Percentiles rank a stretch among this genome's conserved stretches.
Conservation (phyloP, 2,329 filamentous ascomycete genomes). For the Paraconiothyrium brasiliense region DNA sequence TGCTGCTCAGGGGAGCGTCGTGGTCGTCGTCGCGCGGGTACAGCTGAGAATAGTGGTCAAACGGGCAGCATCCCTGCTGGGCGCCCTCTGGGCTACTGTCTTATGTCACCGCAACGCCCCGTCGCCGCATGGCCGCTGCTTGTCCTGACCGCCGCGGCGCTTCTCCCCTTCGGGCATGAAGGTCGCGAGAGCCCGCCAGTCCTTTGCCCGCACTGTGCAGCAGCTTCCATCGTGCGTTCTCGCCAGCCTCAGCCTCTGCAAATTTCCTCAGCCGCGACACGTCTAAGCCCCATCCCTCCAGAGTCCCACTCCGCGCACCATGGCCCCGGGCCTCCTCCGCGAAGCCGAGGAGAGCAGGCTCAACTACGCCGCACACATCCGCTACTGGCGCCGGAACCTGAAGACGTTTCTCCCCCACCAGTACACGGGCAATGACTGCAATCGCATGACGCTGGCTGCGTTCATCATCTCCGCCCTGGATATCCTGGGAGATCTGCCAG, state of each 20-base stretch:
- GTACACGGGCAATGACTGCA: conserved; percentile 90
- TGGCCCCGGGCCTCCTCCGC: conserved; percentile 28
- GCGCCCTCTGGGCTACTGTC: conserved; percentile 4
- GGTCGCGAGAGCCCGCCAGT: conserved; percentile 23
- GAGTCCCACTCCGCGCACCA: conserved; percentile 20
- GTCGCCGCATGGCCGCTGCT: conserved; percentile 22
- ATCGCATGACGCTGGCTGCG: conserved; percentile 86
- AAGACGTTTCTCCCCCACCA: conserved; percentile 80
- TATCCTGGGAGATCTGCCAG: conserved; percentile 72
- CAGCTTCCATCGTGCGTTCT: conserved; percentile 15
- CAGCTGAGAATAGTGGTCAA: conserved; percentile 25
- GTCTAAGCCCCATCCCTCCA: conserved; percentile 6
- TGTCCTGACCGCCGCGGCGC: conserved; percentile 7
- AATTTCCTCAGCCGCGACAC: conserved; percentile 1
- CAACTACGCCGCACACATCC: conserved; percentile 69
- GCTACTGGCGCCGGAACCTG: conserved; percentile 92
- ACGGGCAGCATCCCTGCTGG: conserved; percentile 12
- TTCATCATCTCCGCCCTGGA: conserved; percentile 90
- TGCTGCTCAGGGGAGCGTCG: conserved; percentile 26
- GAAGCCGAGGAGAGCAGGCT: conserved; percentile 34
- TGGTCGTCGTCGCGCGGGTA: conserved; percentile 15
- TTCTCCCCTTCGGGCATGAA: conserved; percentile 19
- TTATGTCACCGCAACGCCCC: conserved; percentile 11
- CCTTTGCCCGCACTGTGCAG: conserved; percentile 11
- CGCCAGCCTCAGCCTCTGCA: conserved; percentile 24